Percentiles rank a stretch among this genome's conserved stretches.
phyloP scores from a whole-genome alignment of 2,329 filamentous ascomycete species.

The Talaromyces islandicus region DNA sequence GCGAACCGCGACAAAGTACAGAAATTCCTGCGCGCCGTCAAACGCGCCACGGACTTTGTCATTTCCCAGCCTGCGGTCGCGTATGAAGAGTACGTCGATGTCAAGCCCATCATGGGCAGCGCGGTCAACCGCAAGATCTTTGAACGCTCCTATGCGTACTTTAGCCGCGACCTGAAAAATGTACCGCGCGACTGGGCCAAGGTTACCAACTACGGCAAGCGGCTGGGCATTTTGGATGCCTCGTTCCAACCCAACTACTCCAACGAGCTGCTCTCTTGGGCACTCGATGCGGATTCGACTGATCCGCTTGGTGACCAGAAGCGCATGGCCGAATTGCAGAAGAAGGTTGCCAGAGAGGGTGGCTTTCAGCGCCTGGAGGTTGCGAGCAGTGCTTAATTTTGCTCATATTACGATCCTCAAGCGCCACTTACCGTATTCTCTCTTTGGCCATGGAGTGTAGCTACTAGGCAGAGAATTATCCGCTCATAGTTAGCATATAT shows the following conservation, averaged over 20 bases:
- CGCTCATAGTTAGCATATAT: neutral
- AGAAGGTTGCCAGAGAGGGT: constrained; percentile 58
- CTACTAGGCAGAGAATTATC: neutral
- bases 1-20: constrained; percentile 60
- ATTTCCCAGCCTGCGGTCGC: constrained; percentile 57
- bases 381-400: neutral
- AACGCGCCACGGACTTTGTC: constrained; percentile 68
- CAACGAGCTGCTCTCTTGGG: constrained; percentile 64
- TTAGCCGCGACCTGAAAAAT: constrained; percentile 68
- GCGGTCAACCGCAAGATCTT: constrained; percentile 71
- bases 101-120: constrained; percentile 66
- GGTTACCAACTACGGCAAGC: constrained; percentile 70
- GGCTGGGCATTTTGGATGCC: constrained; percentile 60
- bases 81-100: constrained; percentile 63
- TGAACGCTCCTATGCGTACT: constrained; percentile 71
- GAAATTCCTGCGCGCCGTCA: constrained; percentile 66
- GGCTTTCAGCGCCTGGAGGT: constrained; percentile 46
- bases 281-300: constrained; percentile 55
- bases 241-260: constrained; percentile 68
- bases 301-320: constrained; percentile 70
- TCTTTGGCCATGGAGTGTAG: neutral
- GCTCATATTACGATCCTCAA: neutral
- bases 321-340: constrained; percentile 64
- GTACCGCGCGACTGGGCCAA: constrained; percentile 69
- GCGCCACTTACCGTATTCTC: neutral